Evolutionary conservation across 2,329 filamentous ascomycete species (phyloP), one percentile per base, ranked within the genome.

Genomic region (Colletotrichum sp.): DNA sequence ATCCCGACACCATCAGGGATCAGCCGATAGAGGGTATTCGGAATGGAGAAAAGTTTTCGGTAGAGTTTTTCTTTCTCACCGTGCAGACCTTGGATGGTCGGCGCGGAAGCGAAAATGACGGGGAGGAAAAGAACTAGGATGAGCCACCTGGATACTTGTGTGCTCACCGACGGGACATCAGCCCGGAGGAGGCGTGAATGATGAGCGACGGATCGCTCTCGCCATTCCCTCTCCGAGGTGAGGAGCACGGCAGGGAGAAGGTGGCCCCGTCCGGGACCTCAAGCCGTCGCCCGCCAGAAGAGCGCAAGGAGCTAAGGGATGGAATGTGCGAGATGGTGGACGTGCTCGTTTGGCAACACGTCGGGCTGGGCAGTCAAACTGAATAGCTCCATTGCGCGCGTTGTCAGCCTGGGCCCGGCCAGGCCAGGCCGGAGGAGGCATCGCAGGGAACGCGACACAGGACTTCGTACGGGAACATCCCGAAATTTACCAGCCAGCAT

Each of bases 181-280:
- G 32, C 62, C 24, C 55, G 30, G 57, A 26, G 64, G 22, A 65
- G 70, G 59, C 59, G 65, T 65, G 57, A 73, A 55, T 32, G 48
- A 68, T 74, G 59, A 65, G 60, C 70, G 36, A 74, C 73, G 63
- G 69, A 72, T 72, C 72, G 72, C 63, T 75, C 63, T 69, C 44
- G 26, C 36, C 70, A 36, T 68, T 59, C 65, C 70, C 63, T 39
- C 59, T 52, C 34, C 57, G 59, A 76, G 71, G 59, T 60, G 74
- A 69, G 65, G 64, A 74, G 64, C 74, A 76, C 59, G 74, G 34
- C 74, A 76, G 74, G 74, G 74, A 76, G 74, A 65, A 55, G 44
- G 59, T 34, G 62, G 74, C 34, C 65, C 59, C 28, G 32, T 44
- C 65, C 57, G 71, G 64, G n/a, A 57, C 44, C 64, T 65, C 28